Evolutionary conservation across 352 stramenopile genomes (phyloP), one percentile per base, ranked within the genome.

Genomic region (Globisporangium spiculum): DNA sequence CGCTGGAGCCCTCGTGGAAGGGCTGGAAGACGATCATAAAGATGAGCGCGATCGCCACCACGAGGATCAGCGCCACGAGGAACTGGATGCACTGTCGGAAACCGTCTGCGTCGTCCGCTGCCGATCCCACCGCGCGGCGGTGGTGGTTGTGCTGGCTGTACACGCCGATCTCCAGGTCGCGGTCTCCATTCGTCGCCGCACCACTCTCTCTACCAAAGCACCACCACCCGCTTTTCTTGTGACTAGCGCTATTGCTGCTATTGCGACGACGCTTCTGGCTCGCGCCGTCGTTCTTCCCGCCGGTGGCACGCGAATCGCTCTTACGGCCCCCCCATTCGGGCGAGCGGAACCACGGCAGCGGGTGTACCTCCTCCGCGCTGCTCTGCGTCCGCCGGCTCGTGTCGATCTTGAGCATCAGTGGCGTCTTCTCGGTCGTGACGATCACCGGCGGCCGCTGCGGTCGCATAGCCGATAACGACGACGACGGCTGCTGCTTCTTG

Each of bases 311-410:
- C 34, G 34, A 41, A 41, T 41, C 34, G 72, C 16, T 67, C 48
- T 65, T 70, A 36, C 73, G 74, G 2, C 73, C 71, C 79, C 75
- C 72, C 81, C 76, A 86, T 65, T 91, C 81, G 56, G 86, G 86
- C 44, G 82, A 91, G 50, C 78, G 79, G 73, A 92, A 94, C 86
- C 86, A 94, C 63, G 86, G 86, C 68, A 94, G 72, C 32, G 86
- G 86, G 57, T 92, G 74, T 22, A 92, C 68, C 57, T 91, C 86
- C 62, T 94, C 82, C 6, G 32, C 64, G 20, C 48, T 27, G 8
- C n/a, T 55, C 44, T 48, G 46, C 27, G 46, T 58, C 6, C 46
- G 55, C 41, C 54, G 22, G 18, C 44, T 64, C 59, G 34, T 53
- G 59, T 83, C 75, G 1, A 75, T 70, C 67, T 79, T 86, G 64